Conservation (phyloP, 768 basidiomycete species). For the Crucibulum laeve region DNA sequence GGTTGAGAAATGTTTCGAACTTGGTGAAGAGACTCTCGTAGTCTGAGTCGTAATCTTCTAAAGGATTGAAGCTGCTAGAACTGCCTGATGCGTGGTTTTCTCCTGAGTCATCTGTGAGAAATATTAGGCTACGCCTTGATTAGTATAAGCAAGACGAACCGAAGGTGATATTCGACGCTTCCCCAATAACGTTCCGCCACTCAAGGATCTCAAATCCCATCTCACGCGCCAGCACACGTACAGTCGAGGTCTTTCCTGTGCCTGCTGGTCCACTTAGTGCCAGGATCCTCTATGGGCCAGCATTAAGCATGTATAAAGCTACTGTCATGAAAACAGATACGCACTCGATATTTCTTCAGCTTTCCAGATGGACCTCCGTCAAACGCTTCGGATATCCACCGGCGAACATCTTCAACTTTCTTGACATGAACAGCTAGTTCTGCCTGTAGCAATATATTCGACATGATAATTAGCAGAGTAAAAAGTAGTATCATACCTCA, state of each 20-base stretch:
- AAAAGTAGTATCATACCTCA: conserved; percentile 33
- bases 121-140: not conserved
- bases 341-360: conserved; percentile 69
- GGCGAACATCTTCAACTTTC: conserved; percentile 74
- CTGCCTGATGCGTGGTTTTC: not conserved
- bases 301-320: not conserved
- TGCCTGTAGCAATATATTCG: conserved; percentile 34
- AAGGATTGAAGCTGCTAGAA: not conserved
- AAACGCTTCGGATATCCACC: conserved; percentile 72
- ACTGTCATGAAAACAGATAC: conserved; percentile 18
- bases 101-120: not conserved
- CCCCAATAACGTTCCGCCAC: conserved; percentile 72
- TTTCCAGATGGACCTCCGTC: conserved; percentile 61
- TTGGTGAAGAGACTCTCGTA: conserved; percentile 56
- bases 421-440: conserved; percentile 76
- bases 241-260: conserved; percentile 83
- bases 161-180: conserved; percentile 25
- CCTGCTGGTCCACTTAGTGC: conserved; percentile 87
- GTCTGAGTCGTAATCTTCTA: conserved; percentile 17
- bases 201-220: conserved; percentile 79
- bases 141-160: conserved; percentile 9
- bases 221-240: conserved; percentile 71
- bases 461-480: not conserved
- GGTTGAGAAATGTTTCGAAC: conserved; percentile 71
- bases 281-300: conserved; percentile 62